A percentile compares a stretch with the other conserved stretches of the same genome.
phyloP scores from a whole-genome alignment of 2,329 filamentous ascomycete genomes.

The Penicillium expansum region DNA sequence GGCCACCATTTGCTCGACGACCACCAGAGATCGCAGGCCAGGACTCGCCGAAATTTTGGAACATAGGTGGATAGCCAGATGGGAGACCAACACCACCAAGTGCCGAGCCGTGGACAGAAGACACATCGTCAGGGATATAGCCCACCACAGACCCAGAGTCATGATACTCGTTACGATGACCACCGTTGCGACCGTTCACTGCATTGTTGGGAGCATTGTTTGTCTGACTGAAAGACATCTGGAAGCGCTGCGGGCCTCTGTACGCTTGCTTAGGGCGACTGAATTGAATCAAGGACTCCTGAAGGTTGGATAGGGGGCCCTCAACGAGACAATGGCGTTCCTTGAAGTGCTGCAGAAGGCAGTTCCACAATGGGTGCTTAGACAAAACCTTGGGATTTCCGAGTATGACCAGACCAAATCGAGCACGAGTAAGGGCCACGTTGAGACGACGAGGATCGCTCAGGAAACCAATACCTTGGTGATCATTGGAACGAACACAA shows the following conservation, averaged over 20 bases:
- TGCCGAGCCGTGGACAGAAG: constrained; percentile 88
- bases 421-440: constrained; percentile 92
- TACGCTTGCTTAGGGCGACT: constrained; percentile 90
- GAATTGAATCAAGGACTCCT: constrained; percentile 92
- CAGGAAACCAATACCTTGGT: constrained; percentile 98
- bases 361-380: constrained; percentile 98
- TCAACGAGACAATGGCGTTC: constrained; percentile 94
- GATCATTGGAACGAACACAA: constrained; percentile 96
- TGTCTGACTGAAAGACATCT: constrained; percentile 71
- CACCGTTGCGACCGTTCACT: constrained; percentile 51
- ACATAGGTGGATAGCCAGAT: constrained; percentile 89
- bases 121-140: constrained; percentile 96
- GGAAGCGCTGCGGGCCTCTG: constrained; percentile 81
- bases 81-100: constrained; percentile 80
- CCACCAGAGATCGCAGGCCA: constrained; percentile 81
- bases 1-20: constrained; percentile 63
- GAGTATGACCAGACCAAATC: constrained; percentile 93
- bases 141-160: constrained; percentile 88
- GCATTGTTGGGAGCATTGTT: constrained; percentile 57
- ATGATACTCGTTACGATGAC: constrained; percentile 53
- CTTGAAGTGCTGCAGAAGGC: constrained; percentile 92
- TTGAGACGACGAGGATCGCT: constrained; percentile 97
- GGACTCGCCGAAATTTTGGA: constrained; percentile 83
- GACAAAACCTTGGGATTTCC: constrained; percentile 96
- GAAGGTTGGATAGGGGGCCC: constrained; percentile 91